Evolutionary conservation across 257 asterid genomes (phyloP), one percentile per base, ranked within the genome.

Genomic region (Rhazya stricta): DNA sequence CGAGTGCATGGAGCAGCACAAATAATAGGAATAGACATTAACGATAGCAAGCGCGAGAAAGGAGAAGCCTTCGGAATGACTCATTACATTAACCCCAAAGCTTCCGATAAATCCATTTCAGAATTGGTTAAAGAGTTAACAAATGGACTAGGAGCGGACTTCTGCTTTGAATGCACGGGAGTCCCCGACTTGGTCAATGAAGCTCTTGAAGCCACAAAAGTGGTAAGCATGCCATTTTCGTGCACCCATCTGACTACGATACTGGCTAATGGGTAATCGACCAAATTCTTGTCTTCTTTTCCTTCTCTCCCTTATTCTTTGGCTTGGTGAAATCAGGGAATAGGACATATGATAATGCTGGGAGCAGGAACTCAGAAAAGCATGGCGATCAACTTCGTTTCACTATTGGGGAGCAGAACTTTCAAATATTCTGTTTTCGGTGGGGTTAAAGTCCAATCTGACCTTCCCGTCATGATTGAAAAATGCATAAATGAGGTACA

Each of bases 131-230:
- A 85, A 78, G 93, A 90, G 21, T 85, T 88, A 36, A 92, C 96
- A 0, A 88, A 80, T n/a, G 97, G 96, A 56, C 79, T 78, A 39
- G 97, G 96, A 0, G 97, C 84, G n/a, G 96, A 92, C 25, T 85
- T 80, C 78, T 83, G 87, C n/a, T 81, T 90, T 27, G 97, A 92
- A 78, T 92, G 97, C 88, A 87, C 96, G 0, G 93, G 92, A 12
- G 91, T 86, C 19, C 87, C 95, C 0, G 73, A 83, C 53, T 73
- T 90, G 48, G 88, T 87, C 61, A 83, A 92, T 66, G 88, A 90
- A 81, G 93, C 96, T 65, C 82, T 92, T 23, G 90, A 84, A 71
- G 85, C 89, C 69, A 85, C 95, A 16, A 90, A 88, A 90, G 80
- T 81, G 86, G 96, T 91, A 89, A 11, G 23, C 46, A 71, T 54